These are phyloP conservation scores for Vitis vinifera DNA, from an alignment of 164 flowering plant species.

Conservation along the genomic window ASM3070453v1 NC_081809.1:17596501-17597000, in stretches of 20 bases:
- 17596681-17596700: slow-evolving; percentile 44
- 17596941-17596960: slow-evolving; percentile 73
- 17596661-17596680: slow-evolving; percentile 36
- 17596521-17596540: slow-evolving; percentile 40
- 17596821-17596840: slow-evolving; percentile 65
- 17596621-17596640: slow-evolving; percentile 64
- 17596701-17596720: slow-evolving; percentile 44
- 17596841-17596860: slow-evolving; percentile 70
- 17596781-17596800: slow-evolving; percentile 64
- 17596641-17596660: slow-evolving; percentile 55
- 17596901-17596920: slow-evolving; percentile 71
- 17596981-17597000: slow-evolving; percentile 51
- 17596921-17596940: slow-evolving; percentile 80
- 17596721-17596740: slow-evolving; percentile 58
- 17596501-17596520: slow-evolving; percentile 52
- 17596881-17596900: slow-evolving; percentile 80
- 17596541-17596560: slow-evolving; percentile 90
- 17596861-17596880: slow-evolving; percentile 40
- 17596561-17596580: slow-evolving; percentile 91
- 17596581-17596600: slow-evolving; percentile 78
- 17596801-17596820: slow-evolving; percentile 88
- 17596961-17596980: slow-evolving; percentile 63
- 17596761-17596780: slow-evolving; percentile 75
- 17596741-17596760: slow-evolving; percentile 35
- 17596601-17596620: slow-evolving; percentile 66